A percentile compares a stretch with the other conserved stretches of the same genome.
These are phyloP conservation scores for Emericellopsis atlantica DNA, from an alignment of 2,329 filamentous ascomycete species.

Conservation along the genomic window DNA sequence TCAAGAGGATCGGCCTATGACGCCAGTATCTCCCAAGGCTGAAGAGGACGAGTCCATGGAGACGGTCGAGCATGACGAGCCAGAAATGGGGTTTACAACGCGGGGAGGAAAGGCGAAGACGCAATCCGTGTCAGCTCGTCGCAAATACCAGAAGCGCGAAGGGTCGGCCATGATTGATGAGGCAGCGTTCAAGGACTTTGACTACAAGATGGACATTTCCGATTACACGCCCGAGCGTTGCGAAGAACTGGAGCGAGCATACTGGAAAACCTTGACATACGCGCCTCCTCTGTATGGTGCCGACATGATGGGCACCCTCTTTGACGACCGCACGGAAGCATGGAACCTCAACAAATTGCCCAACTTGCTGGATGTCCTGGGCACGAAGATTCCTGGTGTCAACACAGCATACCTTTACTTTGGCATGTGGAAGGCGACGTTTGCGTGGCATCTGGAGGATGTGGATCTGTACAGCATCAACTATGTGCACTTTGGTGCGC, in stretches of 20 bases:
- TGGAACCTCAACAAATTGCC: conserved; percentile 96
- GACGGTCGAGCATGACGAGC: conserved; percentile 29
- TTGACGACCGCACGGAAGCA: conserved; percentile 67
- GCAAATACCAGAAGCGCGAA: conserved; percentile 75
- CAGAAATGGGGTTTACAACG: conserved; percentile 35
- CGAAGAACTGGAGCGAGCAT: conserved; percentile 84
- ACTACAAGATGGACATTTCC: conserved; percentile 78
- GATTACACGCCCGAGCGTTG: conserved; percentile 87
- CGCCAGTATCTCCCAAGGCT: conserved; percentile 40
- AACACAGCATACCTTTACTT: conserved; percentile 97
- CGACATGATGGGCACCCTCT: conserved; percentile 90
- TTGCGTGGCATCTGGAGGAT: conserved; percentile 97
- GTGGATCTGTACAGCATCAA: conserved; percentile 99
- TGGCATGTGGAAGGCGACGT: conserved; percentile 99
- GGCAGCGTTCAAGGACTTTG: conserved; percentile 78
- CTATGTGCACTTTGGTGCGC: conserved; percentile 96
- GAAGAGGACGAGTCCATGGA: conserved; percentile 25
- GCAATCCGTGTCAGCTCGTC: conserved; percentile 71
- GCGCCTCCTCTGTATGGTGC: conserved; percentile 91
- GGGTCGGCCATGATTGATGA: conserved; percentile 74
- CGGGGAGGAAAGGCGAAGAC: conserved; percentile 44
- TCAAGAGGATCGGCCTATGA: conserved; percentile 43
- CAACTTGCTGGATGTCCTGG: conserved; percentile 85
- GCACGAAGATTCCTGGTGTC: conserved; percentile 91
- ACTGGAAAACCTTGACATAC: conserved; percentile 96